A percentile compares a stretch with the other conserved stretches of the same genome.
These are phyloP conservation scores for Vickermania ingenoplastis DNA, from an alignment of 208 protist species.

Conservation along the genomic window DNA sequence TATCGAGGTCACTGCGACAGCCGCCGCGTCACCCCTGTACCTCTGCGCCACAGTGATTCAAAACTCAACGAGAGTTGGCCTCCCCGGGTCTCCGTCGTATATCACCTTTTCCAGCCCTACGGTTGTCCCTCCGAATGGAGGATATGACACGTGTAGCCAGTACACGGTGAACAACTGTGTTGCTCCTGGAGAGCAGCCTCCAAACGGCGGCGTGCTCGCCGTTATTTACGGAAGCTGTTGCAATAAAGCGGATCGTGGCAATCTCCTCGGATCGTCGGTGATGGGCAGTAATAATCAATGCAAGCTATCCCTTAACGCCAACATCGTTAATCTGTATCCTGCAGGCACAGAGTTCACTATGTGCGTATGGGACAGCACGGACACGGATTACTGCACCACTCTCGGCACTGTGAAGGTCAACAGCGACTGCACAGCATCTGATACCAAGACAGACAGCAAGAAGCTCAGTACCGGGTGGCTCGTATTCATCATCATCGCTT, in stretches of 20 bases:
- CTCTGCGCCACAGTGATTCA: slow-evolving; percentile 38
- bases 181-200: slow-evolving; percentile 13
- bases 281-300: slow-evolving; percentile 23
- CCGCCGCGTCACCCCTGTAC: slow-evolving; percentile 17
- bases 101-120: slow-evolving; percentile 11
- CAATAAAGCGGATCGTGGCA: slow-evolving; percentile 14
- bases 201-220: slow-evolving; percentile 10
- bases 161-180: slow-evolving; percentile 20
- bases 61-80: slow-evolving; percentile 28
- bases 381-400: slow-evolving; percentile 42
- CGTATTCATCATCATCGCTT: slow-evolving; percentile 26
- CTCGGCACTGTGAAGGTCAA: slow-evolving; percentile 18
- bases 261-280: slow-evolving; percentile 5
- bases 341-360: slow-evolving; percentile 22
- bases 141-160: slow-evolving; percentile 20
- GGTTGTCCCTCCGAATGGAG: slow-evolving; percentile 20
- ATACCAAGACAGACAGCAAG: neutral
- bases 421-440: slow-evolving; percentile 14
- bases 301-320: slow-evolving; percentile 19
- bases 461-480: slow-evolving; percentile 19
- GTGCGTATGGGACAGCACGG: slow-evolving; percentile 36
- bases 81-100: slow-evolving; percentile 12
- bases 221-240: slow-evolving; percentile 53
- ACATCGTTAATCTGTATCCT: slow-evolving; percentile 13
- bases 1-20: slow-evolving; percentile 28